phyloP scores from a whole-genome alignment of 73 alveolate species.

The Paramecium sexaurelia region DNA sequence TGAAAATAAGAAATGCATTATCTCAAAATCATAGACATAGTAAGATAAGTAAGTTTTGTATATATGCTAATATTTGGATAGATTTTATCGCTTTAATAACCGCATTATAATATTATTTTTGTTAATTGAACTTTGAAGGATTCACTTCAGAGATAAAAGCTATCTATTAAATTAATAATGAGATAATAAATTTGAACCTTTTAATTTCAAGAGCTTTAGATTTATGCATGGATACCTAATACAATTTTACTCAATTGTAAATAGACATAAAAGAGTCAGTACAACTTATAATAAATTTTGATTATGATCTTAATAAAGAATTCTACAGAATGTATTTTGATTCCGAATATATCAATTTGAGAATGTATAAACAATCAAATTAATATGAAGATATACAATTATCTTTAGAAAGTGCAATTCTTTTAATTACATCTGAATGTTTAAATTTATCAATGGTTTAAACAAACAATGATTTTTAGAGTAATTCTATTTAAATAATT shows the following conservation, averaged over 20 bases:
- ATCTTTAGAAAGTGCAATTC: neutral
- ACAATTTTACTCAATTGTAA: neutral
- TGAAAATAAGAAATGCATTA: neutral
- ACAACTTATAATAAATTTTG: neutral
- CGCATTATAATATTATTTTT: constrained; percentile 1
- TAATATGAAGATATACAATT: neutral
- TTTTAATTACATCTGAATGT: neutral
- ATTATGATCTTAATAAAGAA: neutral
- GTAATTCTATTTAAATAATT: neutral
- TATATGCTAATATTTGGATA: constrained; percentile 24
- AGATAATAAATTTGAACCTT: neutral
- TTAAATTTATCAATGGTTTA: neutral
- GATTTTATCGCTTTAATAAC: neutral
- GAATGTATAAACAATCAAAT: neutral
- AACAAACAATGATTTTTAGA: neutral
- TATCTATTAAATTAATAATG: neutral
- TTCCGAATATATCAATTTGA: neutral
- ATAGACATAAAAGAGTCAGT: neutral
- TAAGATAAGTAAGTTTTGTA: neutral
- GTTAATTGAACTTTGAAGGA: neutral
- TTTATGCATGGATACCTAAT: neutral
- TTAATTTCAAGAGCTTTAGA: neutral
- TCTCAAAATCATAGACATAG: constrained; percentile 15
- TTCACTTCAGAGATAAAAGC: neutral
- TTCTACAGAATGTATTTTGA: neutral